Percentiles rank a stretch among this genome's conserved stretches.
phyloP scores from a whole-genome alignment of 495 filamentous ascomycete species.

The Neurospora africana region DNA sequence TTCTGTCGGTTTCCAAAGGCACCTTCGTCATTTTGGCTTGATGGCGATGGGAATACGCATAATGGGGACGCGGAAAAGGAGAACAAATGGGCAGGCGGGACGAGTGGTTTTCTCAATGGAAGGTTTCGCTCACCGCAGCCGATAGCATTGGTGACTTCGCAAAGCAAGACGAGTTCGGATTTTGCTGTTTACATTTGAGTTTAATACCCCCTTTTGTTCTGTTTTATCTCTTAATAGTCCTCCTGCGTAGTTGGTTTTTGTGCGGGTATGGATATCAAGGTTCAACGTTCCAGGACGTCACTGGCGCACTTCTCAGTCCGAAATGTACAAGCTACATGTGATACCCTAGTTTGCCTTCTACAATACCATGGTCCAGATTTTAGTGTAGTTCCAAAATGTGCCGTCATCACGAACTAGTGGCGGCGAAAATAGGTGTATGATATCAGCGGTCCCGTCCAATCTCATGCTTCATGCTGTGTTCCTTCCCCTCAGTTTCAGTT shows the following conservation, averaged over 20 bases:
- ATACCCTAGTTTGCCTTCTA: background rate
- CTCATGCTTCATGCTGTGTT: background rate
- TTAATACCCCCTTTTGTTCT: background rate
- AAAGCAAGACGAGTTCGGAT: constrained; percentile 11
- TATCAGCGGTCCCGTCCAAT: background rate
- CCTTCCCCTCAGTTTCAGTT: background rate
- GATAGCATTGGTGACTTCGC: constrained; percentile 1
- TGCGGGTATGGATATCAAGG: background rate
- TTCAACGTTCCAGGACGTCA: background rate
- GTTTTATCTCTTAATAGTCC: background rate
- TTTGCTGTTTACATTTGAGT: constrained; percentile 17
- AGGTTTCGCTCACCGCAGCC: background rate
- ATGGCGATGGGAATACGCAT: background rate
- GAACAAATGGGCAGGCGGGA: background rate
- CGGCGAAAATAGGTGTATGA: background rate
- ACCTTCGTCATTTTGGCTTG: background rate
- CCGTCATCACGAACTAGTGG: background rate
- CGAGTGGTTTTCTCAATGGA: background rate
- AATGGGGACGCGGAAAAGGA: background rate
- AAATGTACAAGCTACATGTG: background rate
- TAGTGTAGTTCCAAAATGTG: background rate
- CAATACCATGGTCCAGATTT: background rate
- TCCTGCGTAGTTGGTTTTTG: background rate
- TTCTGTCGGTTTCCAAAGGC: background rate
- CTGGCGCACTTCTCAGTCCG: background rate